Evolutionary conservation across 2,329 filamentous ascomycete species (phyloP), one percentile per base, ranked within the genome.

Genomic region (Trichoderma oligosporum): DNA sequence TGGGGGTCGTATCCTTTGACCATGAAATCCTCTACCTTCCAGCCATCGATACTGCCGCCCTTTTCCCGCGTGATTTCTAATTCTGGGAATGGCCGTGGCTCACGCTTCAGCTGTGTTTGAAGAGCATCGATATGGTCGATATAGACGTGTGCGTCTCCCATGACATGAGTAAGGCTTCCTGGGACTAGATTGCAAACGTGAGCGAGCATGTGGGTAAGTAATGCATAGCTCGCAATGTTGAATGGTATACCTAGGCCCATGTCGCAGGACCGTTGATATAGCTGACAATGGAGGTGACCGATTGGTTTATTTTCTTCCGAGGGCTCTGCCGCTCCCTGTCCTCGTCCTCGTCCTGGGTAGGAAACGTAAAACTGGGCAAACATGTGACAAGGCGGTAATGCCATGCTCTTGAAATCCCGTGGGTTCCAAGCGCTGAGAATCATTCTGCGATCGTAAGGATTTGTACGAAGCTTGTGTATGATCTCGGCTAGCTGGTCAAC

Each of bases 121-220:
- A 99, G 77, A 11, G 94, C 92, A 54, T 96, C 91, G 7, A 96
- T 82, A 71, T 99, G 94, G 71, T 99, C 93, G 7, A 87, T 74
- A 73, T 99, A 99, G 1, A 99, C 87, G 73, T 99, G 94, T n/a
- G 93, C 91, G 72, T 99, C 94, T 12, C 94, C 94, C 91, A 99
- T 96, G 47, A 91, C 91, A 73, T 97, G 94, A 36, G 91, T 94
- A 61, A 99, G 80, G 51, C 84, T 93, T 0, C 93, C 94, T 0
- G 94, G 91, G 1, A 89, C 82, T 55, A 99, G 74, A 64, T 92
- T 87, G 68, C 88, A 91, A 9, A 88, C 91, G 69, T 92, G 87
- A 1, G 94, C 93, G 45, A 99, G 76, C 88, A 99, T 97, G 72
- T 97, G 92, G 39, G 92, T 97, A 38, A 99, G 78, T 57, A 99